Conservation (phyloP, 192 early-diverging fungal species). For the Rhizophlyctis rosea region DNA sequence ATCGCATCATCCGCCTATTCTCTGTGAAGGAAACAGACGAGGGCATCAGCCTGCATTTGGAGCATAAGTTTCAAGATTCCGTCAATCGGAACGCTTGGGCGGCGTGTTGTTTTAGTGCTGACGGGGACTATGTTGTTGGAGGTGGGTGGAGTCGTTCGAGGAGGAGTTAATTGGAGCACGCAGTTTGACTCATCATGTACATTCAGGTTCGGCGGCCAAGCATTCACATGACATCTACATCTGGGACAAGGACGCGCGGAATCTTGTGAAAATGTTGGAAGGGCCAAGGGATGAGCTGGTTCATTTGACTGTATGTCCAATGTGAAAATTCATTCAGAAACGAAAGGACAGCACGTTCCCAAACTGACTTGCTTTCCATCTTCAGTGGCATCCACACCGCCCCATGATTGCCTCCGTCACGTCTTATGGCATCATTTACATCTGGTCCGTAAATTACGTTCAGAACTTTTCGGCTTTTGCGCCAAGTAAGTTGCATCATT, state of each 20-base stretch:
- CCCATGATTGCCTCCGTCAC: slow-evolving; percentile 83
- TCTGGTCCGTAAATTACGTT: slow-evolving; percentile 77
- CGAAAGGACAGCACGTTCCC: neutral
- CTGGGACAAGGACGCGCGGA: slow-evolving; percentile 82
- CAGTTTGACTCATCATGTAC: too few species aligned
- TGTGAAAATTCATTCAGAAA: neutral
- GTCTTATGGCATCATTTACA: slow-evolving; percentile 75
- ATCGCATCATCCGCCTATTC: slow-evolving; percentile 76
- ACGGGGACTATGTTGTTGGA: slow-evolving; percentile 88
- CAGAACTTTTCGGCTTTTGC: slow-evolving; percentile 94
- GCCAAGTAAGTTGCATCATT: slow-evolving; percentile 49
- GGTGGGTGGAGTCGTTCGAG: too few species aligned
- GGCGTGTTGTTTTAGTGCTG: slow-evolving; percentile 80
- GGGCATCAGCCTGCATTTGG: slow-evolving; percentile 20
- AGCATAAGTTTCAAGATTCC: slow-evolving; percentile 81
- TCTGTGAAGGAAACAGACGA: slow-evolving; percentile 29
- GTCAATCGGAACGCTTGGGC: slow-evolving; percentile 91
- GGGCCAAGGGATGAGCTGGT: slow-evolving; percentile 74
- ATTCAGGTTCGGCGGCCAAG: slow-evolving; percentile 69
- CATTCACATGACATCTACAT: slow-evolving; percentile 93
- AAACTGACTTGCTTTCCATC: neutral
- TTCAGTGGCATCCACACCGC: slow-evolving; percentile 80
- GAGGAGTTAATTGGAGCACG: too few species aligned
- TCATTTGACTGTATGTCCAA: slow-evolving; percentile 66
- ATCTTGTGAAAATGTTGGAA: slow-evolving; percentile 85